Percentiles rank a stretch among this genome's conserved stretches.
These are phyloP conservation scores for Begonia fuchsioides DNA, from an alignment of 306 rosid genomes.

Conservation along the genomic window DNA sequence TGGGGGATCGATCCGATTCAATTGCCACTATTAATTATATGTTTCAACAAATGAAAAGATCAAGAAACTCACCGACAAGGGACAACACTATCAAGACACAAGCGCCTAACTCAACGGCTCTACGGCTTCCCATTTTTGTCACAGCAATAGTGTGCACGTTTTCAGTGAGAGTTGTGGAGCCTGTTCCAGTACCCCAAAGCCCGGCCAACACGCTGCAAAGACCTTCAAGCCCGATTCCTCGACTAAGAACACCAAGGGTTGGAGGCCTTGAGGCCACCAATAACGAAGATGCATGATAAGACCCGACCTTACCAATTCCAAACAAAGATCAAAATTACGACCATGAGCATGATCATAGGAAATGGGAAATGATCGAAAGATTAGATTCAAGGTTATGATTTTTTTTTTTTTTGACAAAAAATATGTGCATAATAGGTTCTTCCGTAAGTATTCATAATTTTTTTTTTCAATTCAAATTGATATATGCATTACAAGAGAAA, in stretches of 20 bases:
- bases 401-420: too few species aligned
- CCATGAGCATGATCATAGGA: conserved; percentile 1
- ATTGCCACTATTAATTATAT: too few species aligned
- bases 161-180: conserved; percentile 84
- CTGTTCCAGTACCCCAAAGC: conserved; percentile 97
- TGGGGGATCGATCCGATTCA: too few species aligned
- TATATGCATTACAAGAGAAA: too few species aligned
- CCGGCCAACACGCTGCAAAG: conserved; percentile 87
- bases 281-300: conserved; percentile 90
- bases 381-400: background rate
- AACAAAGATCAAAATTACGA: conserved; percentile 17
- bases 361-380: conserved; percentile 7
- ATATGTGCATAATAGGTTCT: too few species aligned
- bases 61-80: conserved; percentile 56
- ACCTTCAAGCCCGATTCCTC: conserved; percentile 97
- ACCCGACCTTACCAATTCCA: conserved; percentile 62
- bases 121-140: conserved; percentile 99
- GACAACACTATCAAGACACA: conserved; percentile 73
- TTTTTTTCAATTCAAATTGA: too few species aligned
- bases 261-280: conserved; percentile 98
- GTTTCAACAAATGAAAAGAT: too few species aligned
- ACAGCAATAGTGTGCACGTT: conserved; percentile 96
- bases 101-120: conserved; percentile 93
- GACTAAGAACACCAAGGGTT: conserved; percentile 85
- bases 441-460: too few species aligned